Base-by-base conservation (phyloP, 371 early-diverging fungal species). In the Rhizopus arrhizus region DNA sequence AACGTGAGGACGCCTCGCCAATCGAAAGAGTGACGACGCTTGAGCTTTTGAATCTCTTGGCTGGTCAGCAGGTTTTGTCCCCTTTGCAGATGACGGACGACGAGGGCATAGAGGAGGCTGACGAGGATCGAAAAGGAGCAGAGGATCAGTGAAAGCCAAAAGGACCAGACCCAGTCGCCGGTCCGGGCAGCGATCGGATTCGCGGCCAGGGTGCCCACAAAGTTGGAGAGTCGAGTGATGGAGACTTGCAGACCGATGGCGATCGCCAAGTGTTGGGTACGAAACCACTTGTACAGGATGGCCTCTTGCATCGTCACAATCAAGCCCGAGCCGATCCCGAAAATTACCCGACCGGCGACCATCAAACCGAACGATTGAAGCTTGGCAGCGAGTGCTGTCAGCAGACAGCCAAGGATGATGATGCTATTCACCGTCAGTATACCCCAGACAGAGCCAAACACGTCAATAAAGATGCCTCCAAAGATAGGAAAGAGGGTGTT, bases 241-340 rank as follows among this genome's bases (percentile, higher is more conserved):
- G 89, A 81, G 13, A 89, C 72, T 69, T 87, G 86, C 11, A 89
- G 59, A 10, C 85, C 89, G 22, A 89, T 76, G 7, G 80, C 82
- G 28, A 79, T 75, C 5, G 89, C 81, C 33, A 89, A 66, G 3
- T 84, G 78, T 45, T 78, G 80, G 38, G 89, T 88, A 22, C 71
- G 75, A 64, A 88, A 88, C 89, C 89, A 88, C 64, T 88, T 86
- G 16, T 85, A 85, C 2, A 88, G 58, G 15, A 88, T 89, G 3
- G 89, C 84, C 55, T 85, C 84, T 67, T 88, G 89, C 16, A 87
- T 85, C 10, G 83, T 88, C 0, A 84, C 80, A 32, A 88, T 81
- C 2, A 88, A 75, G 5, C 89, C 89, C 34, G 85, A 83, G 5
- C 89, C 89, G 32, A 88, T 78, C 41, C 89, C 89, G 61, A 88